Base-by-base conservation (phyloP, 2,329 filamentous ascomycete genomes). In the Cadophora luteo-olivacea region DNA sequence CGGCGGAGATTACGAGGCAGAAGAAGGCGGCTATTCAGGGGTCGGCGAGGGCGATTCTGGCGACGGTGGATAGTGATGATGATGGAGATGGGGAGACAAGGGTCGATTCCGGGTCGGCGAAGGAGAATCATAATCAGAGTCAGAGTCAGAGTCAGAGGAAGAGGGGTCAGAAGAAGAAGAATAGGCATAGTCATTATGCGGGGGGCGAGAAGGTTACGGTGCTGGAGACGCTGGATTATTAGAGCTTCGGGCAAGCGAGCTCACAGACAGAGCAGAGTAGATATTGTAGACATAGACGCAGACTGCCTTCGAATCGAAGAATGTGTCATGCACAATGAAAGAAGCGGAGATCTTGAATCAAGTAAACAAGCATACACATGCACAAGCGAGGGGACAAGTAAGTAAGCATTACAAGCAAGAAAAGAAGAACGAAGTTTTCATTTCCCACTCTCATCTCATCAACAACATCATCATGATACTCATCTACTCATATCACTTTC, bases 181-280 rank as follows among this genome's bases (percentile, higher is more conserved):
- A 76, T 65, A 70, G 73, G 49, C 70, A 76, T 65, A 75, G 73
- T 65, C 65, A 63, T 54, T 66, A 70, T 49, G 75, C 68, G 25
- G 77, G 75, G n/a, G 77, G 74, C 4, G 77, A 77, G 32, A 73
- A 75, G 45, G 70, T 77, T 6, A 74, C 77, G 65, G 70, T 79
- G 38, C 49, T 78, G 24, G 76, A 72, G 32, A 73, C 68, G 22
- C 70, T 74, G 55, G 72, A 73, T 24, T 64, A 64, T n/a, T 57
- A 22, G 49, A 16, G 4, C 51, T 54, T n/a, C 8, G 0, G 3
- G 25, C 2, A 16, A 19, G 51, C 16, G 51, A 12, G 29, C 8
- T 38, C 33, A 1, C 11, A 49, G 12, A 1, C 11, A 49, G 12
- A 29, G 29, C 29, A 29, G 29, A 29, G 25, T 32, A n/a, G 16